Base-by-base conservation (phyloP, 2,329 filamentous ascomycete genomes). In the Fusarium siculi region DNA sequence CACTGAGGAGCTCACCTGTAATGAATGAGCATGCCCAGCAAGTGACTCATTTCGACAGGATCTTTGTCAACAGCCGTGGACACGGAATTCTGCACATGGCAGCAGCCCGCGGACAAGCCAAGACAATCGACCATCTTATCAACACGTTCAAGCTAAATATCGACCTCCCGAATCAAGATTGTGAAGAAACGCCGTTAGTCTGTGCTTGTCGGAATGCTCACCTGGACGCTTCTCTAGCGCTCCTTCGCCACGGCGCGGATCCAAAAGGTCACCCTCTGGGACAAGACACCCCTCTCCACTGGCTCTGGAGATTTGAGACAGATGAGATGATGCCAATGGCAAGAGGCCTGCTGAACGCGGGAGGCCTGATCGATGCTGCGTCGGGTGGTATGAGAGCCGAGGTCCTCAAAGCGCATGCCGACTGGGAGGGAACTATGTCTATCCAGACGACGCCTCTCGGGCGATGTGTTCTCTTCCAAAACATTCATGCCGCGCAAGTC, bases 391-490 rank as follows among this genome's bases (percentile, higher is more conserved):
- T 59, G 56, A 52, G 56, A 32, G 56, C 56, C 1, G 56, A 59
- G 7, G 56, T 59, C 3, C 56, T 59, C 3, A 52, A 59, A 7
- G 56, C 56, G 25, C 9, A 59, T 5, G 56, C 43, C 1, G 56
- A 59, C 8, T 59, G 56, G 56, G 56, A 59, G 43, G 44, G 44
- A 7, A 59, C 34, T 5, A 59, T 59, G 56, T 59, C 56, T 7
- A 39, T 59, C 9, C 30, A 36, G 2, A 59, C 56, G 1, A 52
- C 56, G 5, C 56, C 56, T 16, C 1, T 59, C 0, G 56, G 44
- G 0, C 2, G 56, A 21, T 52, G 56, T 15, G 56, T 59, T 32
- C 25, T 59, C 1, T 59, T 59, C 10, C 56, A 59, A 21, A 52
- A 32, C 1, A 40, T 40, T 2, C 25, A 28, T 7, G 56, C 56